Evolutionary conservation across 2,329 filamentous ascomycete species (phyloP), one percentile per base, ranked within the genome.

Genomic region (Diplodia mutila): DNA sequence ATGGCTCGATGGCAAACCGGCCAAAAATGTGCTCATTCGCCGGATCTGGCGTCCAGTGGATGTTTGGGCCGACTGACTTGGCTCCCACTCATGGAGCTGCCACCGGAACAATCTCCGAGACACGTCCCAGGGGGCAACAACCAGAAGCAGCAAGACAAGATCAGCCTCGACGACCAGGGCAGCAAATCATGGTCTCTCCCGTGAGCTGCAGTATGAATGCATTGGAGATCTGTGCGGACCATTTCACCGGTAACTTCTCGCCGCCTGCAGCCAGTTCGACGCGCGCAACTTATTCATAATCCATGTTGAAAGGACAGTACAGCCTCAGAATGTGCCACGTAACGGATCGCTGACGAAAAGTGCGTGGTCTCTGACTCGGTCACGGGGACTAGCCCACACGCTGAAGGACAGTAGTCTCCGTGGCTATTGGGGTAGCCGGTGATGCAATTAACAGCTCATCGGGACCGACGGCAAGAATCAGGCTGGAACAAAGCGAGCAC

Each of bases 241-340:
- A 23, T 34, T 5, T 32, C 18, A 3, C 29, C n/a, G 59, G 29
- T 29, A 51, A 12, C 29, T n/a, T n/a, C 18, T 29, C 14, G 25
- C 21, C 48, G 12, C 39, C 5, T 32, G 39, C 59, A 37, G 59
- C 39, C 59, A 49, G 59, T 39, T 7, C 18, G 46, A 14, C 25
- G 42, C 27, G 46, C 23, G 42, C n/a, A 46, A 51, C 59, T 63
- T 63, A 63, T 48, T 63, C 59, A 52, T 29, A 21, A 63, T 39
- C 42, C 59, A 51, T 63, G 59, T 39, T 14, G n/a, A 39, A 34
- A 7, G 3, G 27, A 18, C 27, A 27, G 27, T 18, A n/a, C 46
- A 51, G 59, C 59, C 59, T 39, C 49, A n/a, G 14, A 29, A 29
- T 37, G 29, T n/a, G 59, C 42, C 46, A 63, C 46, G 42, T 49